Evolutionary conservation across 176 grass and related monocot species (phyloP).

Genomic region (Carex myosuroides): DNA sequence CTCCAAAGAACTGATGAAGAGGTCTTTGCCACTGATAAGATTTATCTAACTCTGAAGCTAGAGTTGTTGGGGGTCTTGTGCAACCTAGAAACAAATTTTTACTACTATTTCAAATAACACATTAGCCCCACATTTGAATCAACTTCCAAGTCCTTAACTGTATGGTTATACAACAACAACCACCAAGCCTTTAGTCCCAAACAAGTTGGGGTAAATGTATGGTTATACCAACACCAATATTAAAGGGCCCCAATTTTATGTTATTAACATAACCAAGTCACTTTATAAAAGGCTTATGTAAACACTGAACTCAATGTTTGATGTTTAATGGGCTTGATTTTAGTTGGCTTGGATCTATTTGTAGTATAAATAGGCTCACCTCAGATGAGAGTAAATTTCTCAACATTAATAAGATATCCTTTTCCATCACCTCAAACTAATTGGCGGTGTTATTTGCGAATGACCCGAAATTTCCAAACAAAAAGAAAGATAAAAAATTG

Average conservation of each 20-base stretch:
- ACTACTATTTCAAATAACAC: neutral
- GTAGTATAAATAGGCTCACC: neutral
- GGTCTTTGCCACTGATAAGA: constrained; percentile 30
- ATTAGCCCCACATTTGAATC: neutral
- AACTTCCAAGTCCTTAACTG: neutral
- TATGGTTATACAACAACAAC: neutral
- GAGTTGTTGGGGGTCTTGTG: neutral
- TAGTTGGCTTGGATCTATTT: neutral
- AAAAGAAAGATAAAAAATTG: no score
- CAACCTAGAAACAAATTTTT: neutral
- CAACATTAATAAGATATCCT: neutral
- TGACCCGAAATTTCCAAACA: neutral
- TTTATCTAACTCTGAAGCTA: neutral
- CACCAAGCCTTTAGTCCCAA: no score
- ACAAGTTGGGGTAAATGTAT: neutral
- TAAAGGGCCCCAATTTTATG: neutral
- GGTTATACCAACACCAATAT: neutral
- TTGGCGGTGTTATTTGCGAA: neutral
- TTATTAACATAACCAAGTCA: neutral
- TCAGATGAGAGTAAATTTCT: neutral
- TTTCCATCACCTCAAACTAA: neutral
- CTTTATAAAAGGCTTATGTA: neutral
- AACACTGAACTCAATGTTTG: neutral
- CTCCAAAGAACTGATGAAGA: constrained; percentile 70
- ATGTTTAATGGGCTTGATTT: neutral